Base-by-base conservation (phyloP, 768 basidiomycete genomes). In the Hypholoma fasciculare region DNA sequence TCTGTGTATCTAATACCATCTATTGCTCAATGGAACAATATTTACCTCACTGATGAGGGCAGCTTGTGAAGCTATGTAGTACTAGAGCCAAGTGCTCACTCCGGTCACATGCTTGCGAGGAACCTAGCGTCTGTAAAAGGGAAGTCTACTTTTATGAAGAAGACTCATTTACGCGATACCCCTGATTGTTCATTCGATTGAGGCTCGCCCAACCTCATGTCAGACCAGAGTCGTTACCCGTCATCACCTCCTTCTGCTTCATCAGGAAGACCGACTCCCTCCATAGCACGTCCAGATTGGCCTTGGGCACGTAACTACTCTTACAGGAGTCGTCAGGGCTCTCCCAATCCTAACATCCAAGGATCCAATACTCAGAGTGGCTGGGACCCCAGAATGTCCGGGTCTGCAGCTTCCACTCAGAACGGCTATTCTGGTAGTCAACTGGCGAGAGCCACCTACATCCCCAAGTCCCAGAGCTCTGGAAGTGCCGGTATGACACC, bases 211-310 rank as follows among this genome's bases (percentile, higher is more conserved):
- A 50, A 27, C 23, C 19, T 36, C 43, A 79, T 78, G 77, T 76
- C 75, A 60, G 78, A 78, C 56, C 65, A 71, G 48, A 65, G 67
- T 56, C 76, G 77, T 52, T 66, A 69, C 43, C 63, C 65, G 43
- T 71, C 75, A 40, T 73, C 76, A 38, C 73, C 77, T 44, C 60
- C 73, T 49, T 76, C 77, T 44, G 74, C 79, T 27, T 81, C 81
- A 42, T 78, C 83, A 17, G 75, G 76, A 50, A 77, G 81, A 59
- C 69, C 72, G 17, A 46, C 54, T 14, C 74, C 80, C 40, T 69
- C 80, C 8, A 75, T 83, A 47, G 76, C 83, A 30, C 77, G 83
- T 54, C 83, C 84, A 26, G 81, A 83, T 59, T 86, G 86, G 81
- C 86, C 87, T 52, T 83, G 86, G 79, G 74, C 74, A 58, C 67